phyloP scores from a whole-genome alignment of 225 moss, liverwort and hornwort species.

The Lunularia cruciata region DNA sequence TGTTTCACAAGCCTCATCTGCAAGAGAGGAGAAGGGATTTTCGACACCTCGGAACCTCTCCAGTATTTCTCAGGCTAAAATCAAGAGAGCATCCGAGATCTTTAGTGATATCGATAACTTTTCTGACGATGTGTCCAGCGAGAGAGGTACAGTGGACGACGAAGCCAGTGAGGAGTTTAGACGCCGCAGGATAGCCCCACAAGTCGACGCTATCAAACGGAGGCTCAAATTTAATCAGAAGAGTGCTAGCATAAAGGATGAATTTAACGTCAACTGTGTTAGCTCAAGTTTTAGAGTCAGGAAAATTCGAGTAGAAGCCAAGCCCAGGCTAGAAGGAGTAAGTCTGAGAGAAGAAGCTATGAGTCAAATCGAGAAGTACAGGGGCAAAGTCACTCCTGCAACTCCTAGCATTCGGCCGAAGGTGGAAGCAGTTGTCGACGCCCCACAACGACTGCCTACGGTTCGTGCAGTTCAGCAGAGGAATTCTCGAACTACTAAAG shows the following conservation, averaged over 20 bases:
- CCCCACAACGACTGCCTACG: no score
- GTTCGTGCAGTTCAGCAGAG: background rate
- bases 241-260: background rate
- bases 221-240: slow-evolving; percentile 19
- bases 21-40: background rate
- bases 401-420: background rate
- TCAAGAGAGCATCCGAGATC: background rate
- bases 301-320: slow-evolving; percentile 7
- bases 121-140: background rate
- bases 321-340: background rate
- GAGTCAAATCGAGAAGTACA: background rate
- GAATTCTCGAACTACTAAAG: background rate
- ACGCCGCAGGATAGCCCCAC: background rate
- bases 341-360: no score
- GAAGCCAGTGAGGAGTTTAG: slow-evolving; percentile 24
- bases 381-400: background rate
- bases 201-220: slow-evolving; percentile 16
- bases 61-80: slow-evolving; percentile 18
- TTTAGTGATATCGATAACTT: no score
- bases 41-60: slow-evolving; percentile 14
- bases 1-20: no score
- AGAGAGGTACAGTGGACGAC: background rate
- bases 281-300: background rate
- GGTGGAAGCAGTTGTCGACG: background rate
- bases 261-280: background rate